phyloP scores from a whole-genome alignment of 2,329 filamentous ascomycete species.

The Leptosphaerulina australis region DNA sequence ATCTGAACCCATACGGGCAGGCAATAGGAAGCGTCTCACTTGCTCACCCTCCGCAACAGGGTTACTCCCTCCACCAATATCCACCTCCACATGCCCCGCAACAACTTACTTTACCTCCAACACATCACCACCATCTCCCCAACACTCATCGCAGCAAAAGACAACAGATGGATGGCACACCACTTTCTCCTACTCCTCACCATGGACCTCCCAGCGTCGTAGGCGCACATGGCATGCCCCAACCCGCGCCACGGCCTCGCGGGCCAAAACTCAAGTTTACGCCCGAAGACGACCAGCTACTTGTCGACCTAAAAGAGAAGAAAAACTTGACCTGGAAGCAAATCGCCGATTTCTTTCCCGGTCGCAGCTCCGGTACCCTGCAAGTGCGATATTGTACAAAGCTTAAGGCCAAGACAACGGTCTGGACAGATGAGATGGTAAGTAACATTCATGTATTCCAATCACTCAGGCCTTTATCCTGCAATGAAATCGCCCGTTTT shows the following conservation, averaged over 20 bases:
- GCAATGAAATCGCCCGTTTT: slow-evolving; percentile 6
- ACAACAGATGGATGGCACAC: slow-evolving; percentile 56
- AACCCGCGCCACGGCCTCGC: slow-evolving; percentile 77
- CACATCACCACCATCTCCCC: slow-evolving; percentile 81
- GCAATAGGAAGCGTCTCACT: slow-evolving; percentile 47
- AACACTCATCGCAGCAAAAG: slow-evolving; percentile 71
- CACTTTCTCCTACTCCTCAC: slow-evolving; percentile 47
- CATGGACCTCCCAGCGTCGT: slow-evolving; percentile 82
- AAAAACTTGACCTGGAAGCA: slow-evolving; percentile 97
- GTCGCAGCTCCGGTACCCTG: slow-evolving; percentile 84
- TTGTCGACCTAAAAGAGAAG: slow-evolving; percentile 91
- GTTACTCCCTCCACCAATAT: slow-evolving; percentile 47
- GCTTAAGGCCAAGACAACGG: slow-evolving; percentile 88
- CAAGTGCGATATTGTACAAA: slow-evolving; percentile 96
- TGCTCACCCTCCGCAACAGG: slow-evolving; percentile 49
- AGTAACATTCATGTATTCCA: slow-evolving; percentile 44
- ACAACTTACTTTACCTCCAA: slow-evolving; percentile 34
- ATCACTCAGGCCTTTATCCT: slow-evolving; percentile 6
- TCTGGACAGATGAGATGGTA: slow-evolving; percentile 94
- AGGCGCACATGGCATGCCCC: slow-evolving; percentile 84
- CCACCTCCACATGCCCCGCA: slow-evolving; percentile 35
- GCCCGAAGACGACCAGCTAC: slow-evolving; percentile 83
- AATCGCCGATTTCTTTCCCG: slow-evolving; percentile 95
- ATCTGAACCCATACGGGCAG: slow-evolving; percentile 47
- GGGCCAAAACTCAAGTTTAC: slow-evolving; percentile 95